Conservation (phyloP, 2,329 filamentous ascomycete genomes). For the Leptodontidium sp. region DNA sequence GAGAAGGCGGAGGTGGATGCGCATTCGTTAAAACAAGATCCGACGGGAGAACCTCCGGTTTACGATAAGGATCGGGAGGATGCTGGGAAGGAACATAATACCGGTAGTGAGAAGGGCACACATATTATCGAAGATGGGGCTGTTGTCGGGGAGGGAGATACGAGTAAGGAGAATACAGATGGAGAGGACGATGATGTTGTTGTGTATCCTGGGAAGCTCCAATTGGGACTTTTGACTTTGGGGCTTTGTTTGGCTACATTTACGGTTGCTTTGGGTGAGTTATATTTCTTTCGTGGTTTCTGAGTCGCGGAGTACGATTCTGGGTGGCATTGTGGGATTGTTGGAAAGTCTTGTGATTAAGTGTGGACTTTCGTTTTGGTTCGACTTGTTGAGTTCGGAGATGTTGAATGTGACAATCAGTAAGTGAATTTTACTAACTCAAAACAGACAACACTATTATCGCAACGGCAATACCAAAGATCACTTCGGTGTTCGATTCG, state of each 20-base stretch:
- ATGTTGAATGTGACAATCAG: neutral
- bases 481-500: constrained; percentile 51
- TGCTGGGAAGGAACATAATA: constrained; percentile 11
- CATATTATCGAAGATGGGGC: neutral
- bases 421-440: constrained; percentile 9
- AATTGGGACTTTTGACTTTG: constrained; percentile 52
- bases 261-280: constrained; percentile 53
- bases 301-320: no score
- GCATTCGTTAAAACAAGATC: constrained; percentile 26
- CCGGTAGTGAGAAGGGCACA: constrained; percentile 17
- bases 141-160: constrained; percentile 7
- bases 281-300: neutral
- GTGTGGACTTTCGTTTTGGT: neutral
- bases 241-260: constrained; percentile 58
- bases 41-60: constrained; percentile 1
- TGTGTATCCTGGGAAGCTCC: constrained; percentile 42
- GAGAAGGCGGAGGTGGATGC: constrained; percentile 32
- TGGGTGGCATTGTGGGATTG: neutral
- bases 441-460: constrained; percentile 49
- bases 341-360: neutral
- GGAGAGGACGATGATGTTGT: constrained; percentile 35
- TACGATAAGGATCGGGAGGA: neutral
- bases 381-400: neutral
- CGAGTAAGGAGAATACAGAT: constrained; percentile 20
- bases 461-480: constrained; percentile 53